Base-by-base conservation (phyloP, 495 filamentous ascomycete species). In the Chaetomium fimeti region DNA sequence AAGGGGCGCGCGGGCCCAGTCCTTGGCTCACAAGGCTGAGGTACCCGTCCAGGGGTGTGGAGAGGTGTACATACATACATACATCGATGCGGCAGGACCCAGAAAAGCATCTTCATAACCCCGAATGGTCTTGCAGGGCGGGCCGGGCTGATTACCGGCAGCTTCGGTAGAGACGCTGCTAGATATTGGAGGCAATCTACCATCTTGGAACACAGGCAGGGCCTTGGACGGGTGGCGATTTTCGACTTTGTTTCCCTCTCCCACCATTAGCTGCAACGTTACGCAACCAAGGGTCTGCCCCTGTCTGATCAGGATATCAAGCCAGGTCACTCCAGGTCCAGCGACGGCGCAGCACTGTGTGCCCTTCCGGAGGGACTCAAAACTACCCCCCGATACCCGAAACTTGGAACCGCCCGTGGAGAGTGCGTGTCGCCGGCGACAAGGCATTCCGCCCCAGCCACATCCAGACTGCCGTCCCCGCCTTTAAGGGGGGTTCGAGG, bases 231-330 rank as follows among this genome's bases (percentile, higher is more conserved):
- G 18, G 18, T 24, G 56, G 25, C 29, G 56, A 32, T 32, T n/a
- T 22, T 40, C 56, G n/a, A 15, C 3, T 29, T 58, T 24, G 13
- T 20, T 45, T 45, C 29, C 51, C 40, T 29, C 56, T 47, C 22
- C 29, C 15, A 42, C 12, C 15, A 43, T 59, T 43, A 29, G 24
- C 43, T 60, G 57, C 57, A 60, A 51, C 57, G 57, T 60, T 60
- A 28, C 57, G 45, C 43, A 60, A 24, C 28, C 43, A 51, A 48
- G 15, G 25, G 42, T 13, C 15, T 11, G 55, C 55, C 55, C 55
- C 16, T 42, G 36, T 5, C 55, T 18, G 55, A 45, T 28, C 36
- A 43, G 18, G 16, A 20, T 24, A 20, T 13, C 22, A 15, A 49
- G 8, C n/a, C n/a, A 8, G 5, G 25, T 24, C 25, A 42, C 2